Base-by-base conservation (phyloP, 306 rosid species). In the Citrullus colocynthis region DNA sequence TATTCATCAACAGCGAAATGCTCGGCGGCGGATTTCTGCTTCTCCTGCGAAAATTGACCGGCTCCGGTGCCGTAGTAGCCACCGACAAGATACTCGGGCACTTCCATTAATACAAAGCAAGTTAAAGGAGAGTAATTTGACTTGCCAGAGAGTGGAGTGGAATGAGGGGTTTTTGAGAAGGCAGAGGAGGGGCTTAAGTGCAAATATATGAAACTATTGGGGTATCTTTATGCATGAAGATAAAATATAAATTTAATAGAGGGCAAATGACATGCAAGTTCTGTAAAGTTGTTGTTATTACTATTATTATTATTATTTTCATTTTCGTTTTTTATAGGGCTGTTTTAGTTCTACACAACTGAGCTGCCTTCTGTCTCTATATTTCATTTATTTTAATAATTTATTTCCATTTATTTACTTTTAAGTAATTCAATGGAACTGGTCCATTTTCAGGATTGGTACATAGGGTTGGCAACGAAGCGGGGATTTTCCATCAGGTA, bases 141-240 rank as follows among this genome's bases (percentile, higher is more conserved):
- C 8, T 66, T 66, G 51, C 32, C 30, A 24, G 73, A 34, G 21
- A 37, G 71, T 84, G 59, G 34, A 64, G 73, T 9, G 65, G 42
- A 51, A 78, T 9, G 87, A 75, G 84, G 95, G 93, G 90, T 86
- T 87, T 95, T 92, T 92, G 92, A 95, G 87, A 93, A 90, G 89
- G 83, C 82, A 64, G 39, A 80, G 41, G 13, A 85, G 78, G 88
- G 97, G 86, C 81, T 81, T 4, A 32, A 78, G 0, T 58, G 99
- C 17, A 88, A 91, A 72, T 87, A 71, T 87, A 66, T 0, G 0
- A 0, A 9, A 30, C 78, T 10, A 66, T 55, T 57, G 15, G 54
- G 84, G 98, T 86, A 85, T 85, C 87, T 80, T 85, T 82, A 58
- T 71, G 10, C 87, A 88, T 82, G 89, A 81, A 84, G 85, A 84